Base-by-base conservation (phyloP, 805 yeast genomes). In the Monosporozyma yasuniensis region DNA sequence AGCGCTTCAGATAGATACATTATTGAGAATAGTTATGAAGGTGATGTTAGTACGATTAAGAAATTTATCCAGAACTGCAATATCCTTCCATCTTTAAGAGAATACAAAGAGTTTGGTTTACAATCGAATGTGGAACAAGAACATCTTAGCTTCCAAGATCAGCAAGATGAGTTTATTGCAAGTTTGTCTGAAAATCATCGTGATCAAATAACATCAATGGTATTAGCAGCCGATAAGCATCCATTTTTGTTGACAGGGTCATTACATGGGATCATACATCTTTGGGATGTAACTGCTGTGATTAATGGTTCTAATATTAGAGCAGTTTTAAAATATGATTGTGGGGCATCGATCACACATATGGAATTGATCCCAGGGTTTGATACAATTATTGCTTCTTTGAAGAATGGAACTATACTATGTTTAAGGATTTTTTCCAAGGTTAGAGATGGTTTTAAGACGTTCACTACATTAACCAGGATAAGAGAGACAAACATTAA, bases 161-260 rank as follows among this genome's bases (percentile, higher is more conserved):
- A 54, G 2, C 65, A 67, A 14, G 87, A 86, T 0, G 67, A 68
- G 2, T 61, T 84, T n/a, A 78, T 85, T 2, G 76, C 89, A 0
- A 80, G 78, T 49, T 68, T 87, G 44, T 72, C 77, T 38, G 87
- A 84, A 42, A 88, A 83, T 58, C 69, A 69, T n/a, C 72, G 78
- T 0, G 48, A 57, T 47, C 59, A 79, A 2, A 70, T 89, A n/a
- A 79, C 73, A 21, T 68, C 81, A 25, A 61, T 88, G 8, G 77
- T 74, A 1, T 75, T 78, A 0, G 74, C 86, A 4, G 81, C 84
- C 0, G 54, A 53, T 4, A 81, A 83, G 27, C 75, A 79, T 14
- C 76, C 77, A 22, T 83, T 78, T 54, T 81, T 91, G 54, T 69
- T 88, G 2, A 81, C 93, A 1, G 96, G 89, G 2, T 87, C 93